Evolutionary conservation across 139 green algal genomes (phyloP).

Genomic region (Tetradesmus lagerheimii): DNA sequence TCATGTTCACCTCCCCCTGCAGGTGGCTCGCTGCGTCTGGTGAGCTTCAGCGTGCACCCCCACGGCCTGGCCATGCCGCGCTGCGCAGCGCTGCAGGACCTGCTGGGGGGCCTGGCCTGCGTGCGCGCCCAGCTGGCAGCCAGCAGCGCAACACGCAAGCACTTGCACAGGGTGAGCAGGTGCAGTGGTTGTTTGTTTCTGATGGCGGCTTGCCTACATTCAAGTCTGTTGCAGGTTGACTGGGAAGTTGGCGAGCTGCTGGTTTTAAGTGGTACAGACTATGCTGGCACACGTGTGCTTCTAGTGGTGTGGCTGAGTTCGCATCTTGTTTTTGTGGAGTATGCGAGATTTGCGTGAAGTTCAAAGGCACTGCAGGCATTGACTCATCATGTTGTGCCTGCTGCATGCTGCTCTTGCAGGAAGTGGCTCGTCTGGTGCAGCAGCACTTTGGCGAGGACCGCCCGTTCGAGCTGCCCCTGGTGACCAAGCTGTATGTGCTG

Average conservation of each 20-base stretch:
- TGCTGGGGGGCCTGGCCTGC: slow-evolving; percentile 20
- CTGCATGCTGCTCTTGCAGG: neutral
- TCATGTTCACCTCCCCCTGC: neutral
- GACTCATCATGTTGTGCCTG: neutral
- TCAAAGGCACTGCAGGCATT: no score
- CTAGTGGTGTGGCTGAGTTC: no score
- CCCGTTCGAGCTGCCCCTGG: slow-evolving; percentile 14
- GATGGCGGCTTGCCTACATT: no score
- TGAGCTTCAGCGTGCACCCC: neutral
- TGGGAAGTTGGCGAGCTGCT: no score
- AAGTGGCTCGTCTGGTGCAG: neutral
- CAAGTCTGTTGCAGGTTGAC: no score
- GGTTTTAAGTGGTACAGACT: no score
- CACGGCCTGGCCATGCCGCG: slow-evolving; percentile 13
- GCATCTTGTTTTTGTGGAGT: no score
- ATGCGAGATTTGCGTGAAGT: no score
- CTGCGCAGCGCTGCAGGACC: slow-evolving; percentile 13
- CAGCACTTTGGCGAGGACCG: neutral
- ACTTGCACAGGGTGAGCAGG: slow-evolving; percentile 9
- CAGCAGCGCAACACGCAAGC: slow-evolving; percentile 15
- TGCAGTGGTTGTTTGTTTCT: no score
- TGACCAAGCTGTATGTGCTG: slow-evolving; percentile 30
- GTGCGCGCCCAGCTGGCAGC: slow-evolving; percentile 18
- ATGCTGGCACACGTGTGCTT: no score
- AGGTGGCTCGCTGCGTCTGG: neutral